Evolutionary conservation across 225 moss, liverwort and hornwort genomes (phyloP), one percentile per base, ranked within the genome.

Genomic region (Climacium dendroides): DNA sequence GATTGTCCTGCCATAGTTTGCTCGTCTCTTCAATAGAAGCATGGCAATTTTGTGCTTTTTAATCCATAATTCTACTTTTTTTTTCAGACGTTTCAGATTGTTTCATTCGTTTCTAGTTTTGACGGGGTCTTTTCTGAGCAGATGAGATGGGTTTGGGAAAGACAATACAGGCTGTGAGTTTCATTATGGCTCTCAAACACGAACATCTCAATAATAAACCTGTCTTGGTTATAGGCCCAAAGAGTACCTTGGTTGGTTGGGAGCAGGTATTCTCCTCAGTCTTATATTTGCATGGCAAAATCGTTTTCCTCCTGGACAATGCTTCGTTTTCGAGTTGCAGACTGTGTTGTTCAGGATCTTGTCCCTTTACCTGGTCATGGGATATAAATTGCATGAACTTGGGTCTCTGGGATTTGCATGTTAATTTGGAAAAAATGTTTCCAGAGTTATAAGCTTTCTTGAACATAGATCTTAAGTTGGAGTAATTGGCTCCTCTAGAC

Each of bases 71-170:
- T 77, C n/a, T 74, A 37, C 71, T 48, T 65, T 72, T 32, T 73
- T 73, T 78, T 28, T 83, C 48, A 52, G 74, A 83, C 17, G 43
- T 53, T 82, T 79, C 39, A 53, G 83, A 73, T 90, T 74, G 60
- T 83, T 64, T 74, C 74, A 70, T 89, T 86, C 59, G 66, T 91
- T 74, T 83, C 26, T 82, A 81, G 55, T 71, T 70, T 79, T 87
- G 85, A 82, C 29, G 85, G 48, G 45, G 73, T 85, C 53, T 85
- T 89, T 60, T 83, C 39, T 85, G 78, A 79, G 92, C 95, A 97
- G 97, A 97, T 94, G 97, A 97, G 93, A 96, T 94, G 95, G 96
- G 96, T 86, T 93, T 97, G 86, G 97, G 97, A 64, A 97, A 97
- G 91, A 97, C 96, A 35, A 88, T 96, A 86, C 97, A 97, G 89